These are phyloP conservation scores for Pleurotus giganteus DNA, from an alignment of 768 basidiomycete species.

Conservation along the genomic window DNA sequence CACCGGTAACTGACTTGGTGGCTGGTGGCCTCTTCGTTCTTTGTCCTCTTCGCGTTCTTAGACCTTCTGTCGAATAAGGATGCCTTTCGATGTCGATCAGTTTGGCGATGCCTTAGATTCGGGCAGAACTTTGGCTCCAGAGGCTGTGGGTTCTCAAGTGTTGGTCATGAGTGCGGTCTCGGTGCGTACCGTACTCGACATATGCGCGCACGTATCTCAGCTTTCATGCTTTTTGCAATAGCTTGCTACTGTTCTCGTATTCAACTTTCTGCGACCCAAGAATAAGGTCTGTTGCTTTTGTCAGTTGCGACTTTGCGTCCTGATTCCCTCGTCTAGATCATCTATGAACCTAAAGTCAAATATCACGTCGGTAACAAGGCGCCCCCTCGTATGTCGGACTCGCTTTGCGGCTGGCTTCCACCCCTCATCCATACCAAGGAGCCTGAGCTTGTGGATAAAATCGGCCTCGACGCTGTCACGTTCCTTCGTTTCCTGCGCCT, in stretches of 20 bases:
- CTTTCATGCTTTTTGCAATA: background rate
- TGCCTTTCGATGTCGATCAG: slow-evolving; percentile 2
- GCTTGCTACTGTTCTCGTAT: slow-evolving; percentile 58
- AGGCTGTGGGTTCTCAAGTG: slow-evolving; percentile 77
- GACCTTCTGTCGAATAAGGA: background rate
- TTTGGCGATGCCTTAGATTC: slow-evolving; percentile 3
- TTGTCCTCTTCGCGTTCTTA: background rate
- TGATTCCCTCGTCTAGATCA: slow-evolving; percentile 46
- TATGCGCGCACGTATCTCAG: background rate
- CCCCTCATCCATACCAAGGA: slow-evolving; percentile 84
- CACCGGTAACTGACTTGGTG: background rate
- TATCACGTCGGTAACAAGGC: slow-evolving; percentile 77
- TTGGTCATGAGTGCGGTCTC: slow-evolving; percentile 71
- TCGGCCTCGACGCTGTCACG: slow-evolving; percentile 91
- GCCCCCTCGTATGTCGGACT: slow-evolving; percentile 80
- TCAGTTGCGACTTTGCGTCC: background rate
- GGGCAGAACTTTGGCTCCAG: slow-evolving; percentile 69
- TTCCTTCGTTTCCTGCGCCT: slow-evolving; percentile 92
- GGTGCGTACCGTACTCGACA: too few relatives aligned
- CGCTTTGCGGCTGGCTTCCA: slow-evolving; percentile 86
- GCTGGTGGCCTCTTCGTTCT: background rate
- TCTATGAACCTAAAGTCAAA: slow-evolving; percentile 94
- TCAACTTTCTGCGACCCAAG: slow-evolving; percentile 80
- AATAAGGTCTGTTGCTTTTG: slow-evolving; percentile 71
- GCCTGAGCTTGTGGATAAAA: slow-evolving; percentile 82